Evolutionary conservation across 495 filamentous ascomycete genomes (phyloP), one percentile per base, ranked within the genome.

Genomic region (Hypoxylon cercidicola): DNA sequence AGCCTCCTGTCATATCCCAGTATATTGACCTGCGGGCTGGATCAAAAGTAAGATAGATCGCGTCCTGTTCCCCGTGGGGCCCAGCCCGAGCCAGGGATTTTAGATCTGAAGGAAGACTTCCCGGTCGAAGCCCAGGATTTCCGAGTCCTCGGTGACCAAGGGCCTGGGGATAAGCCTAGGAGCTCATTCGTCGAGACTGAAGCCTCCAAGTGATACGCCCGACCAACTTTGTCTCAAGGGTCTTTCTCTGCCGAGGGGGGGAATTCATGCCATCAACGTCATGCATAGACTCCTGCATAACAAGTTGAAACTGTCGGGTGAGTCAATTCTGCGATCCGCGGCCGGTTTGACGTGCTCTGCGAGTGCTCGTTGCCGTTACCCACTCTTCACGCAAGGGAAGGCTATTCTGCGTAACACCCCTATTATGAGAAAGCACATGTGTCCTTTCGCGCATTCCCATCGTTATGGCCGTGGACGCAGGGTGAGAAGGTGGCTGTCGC

Each of bases 231-330:
- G 20, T 55, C 35, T 60, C 50, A 12, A 55, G 18, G 41, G 35
- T 18, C 39, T 16, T 34, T 30, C 43, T 60, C 39, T 59, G 5
- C 65, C 50, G 55, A 45, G 49, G 32, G 60, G 65, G 25, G n/a
- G n/a, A n/a, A 63, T 63, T 48, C 30, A 63, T 68, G 60, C 45
- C 55, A 55, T 68, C 59, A 63, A 68, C 65, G 65, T 64, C 65
- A 68, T 68, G 55, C 65, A 68, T 68, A 5, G 11, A 3, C 10
- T 46, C 50, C 55, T 68, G 65, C 60, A 68, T 60, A 51, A 43
- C 25, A 30, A 23, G 55, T 60, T 45, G 60, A 63, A 37, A 35
- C 40, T 60, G 49, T 68, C 43, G 54, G 37, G 48, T 55, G 55
- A 51, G 50, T 39, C 40, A 55, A 55, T 49, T 43, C 50, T 60